Percentiles rank a stretch among this genome's conserved stretches.
These are phyloP conservation scores for Pseudonitzschia pungens DNA, from an alignment of 108 stramenopile species.

Conservation along the genomic window DNA sequence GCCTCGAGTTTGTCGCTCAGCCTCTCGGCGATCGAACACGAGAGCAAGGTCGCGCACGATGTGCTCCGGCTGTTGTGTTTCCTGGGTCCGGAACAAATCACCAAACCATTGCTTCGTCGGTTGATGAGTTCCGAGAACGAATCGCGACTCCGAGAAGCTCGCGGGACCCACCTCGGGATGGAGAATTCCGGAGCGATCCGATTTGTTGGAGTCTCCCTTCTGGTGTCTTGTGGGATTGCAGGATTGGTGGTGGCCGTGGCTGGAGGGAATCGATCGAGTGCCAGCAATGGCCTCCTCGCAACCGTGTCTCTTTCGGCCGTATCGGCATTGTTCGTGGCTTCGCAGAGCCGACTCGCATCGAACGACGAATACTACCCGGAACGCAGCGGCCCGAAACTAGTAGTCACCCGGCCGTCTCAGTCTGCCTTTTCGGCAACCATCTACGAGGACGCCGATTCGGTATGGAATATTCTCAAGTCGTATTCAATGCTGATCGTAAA, in stretches of 20 bases:
- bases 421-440: slow-evolving; percentile 29
- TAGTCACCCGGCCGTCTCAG: not conserved
- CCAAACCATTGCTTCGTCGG: slow-evolving; percentile 50
- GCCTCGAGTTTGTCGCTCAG: slow-evolving; percentile 58
- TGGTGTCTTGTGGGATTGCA: slow-evolving; percentile 3
- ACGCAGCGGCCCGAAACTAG: not conserved
- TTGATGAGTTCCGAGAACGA: slow-evolving; percentile 25
- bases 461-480: slow-evolving; percentile 68
- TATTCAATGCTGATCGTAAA: slow-evolving; percentile 58
- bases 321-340: slow-evolving; percentile 4
- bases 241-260: not conserved
- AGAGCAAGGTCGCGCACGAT: slow-evolving; percentile 42
- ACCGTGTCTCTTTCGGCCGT: not conserved
- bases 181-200: not conserved
- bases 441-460: slow-evolving; percentile 59
- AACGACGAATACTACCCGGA: not conserved
- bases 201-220: not conserved
- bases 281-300: not conserved
- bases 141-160: not conserved
- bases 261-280: not conserved
- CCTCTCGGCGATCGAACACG: slow-evolving; percentile 48
- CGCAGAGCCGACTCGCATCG: not conserved
- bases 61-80: slow-evolving; percentile 51
- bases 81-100: slow-evolving; percentile 60
- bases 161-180: not conserved